Conservation (phyloP, 306 rosid genomes). For the Rubus parviflorus region DNA sequence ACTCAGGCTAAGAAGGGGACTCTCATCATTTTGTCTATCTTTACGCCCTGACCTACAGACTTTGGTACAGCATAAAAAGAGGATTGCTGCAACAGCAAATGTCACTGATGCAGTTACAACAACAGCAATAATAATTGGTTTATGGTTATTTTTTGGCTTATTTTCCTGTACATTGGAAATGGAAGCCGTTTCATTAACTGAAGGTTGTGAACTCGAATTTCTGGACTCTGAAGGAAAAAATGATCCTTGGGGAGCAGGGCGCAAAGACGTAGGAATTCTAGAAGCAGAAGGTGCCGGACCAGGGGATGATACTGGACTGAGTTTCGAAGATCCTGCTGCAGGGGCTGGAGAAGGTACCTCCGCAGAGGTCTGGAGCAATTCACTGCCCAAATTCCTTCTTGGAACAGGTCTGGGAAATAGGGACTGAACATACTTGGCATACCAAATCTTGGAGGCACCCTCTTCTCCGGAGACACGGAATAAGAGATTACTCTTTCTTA, state of each 20-base stretch:
- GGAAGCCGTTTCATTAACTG: conserved; percentile 29
- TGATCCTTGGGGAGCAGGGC: conserved; percentile 10
- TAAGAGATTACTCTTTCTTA: conserved; percentile 42
- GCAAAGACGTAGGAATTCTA: conserved; percentile 13
- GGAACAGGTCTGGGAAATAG: conserved; percentile 39
- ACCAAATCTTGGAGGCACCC: conserved; percentile 46
- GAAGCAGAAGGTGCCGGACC: conserved; percentile 27
- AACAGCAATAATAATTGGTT: conserved; percentile 43
- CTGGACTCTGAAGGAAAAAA: conserved; percentile 16
- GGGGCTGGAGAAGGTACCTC: conserved; percentile 31
- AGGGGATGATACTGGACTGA: conserved; percentile 35
- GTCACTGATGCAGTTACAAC: conserved; percentile 59
- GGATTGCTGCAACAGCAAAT: conserved; percentile 49
- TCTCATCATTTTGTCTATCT: conserved; percentile 62
- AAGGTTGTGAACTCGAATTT: conserved; percentile 9
- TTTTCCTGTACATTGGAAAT: conserved; percentile 23
- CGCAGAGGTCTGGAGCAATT: conserved; percentile 27
- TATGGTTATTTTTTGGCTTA: conserved; percentile 22
- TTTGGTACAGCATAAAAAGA: conserved; percentile 54
- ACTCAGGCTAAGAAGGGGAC: conserved; percentile 85
- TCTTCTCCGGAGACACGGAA: conserved; percentile 52
- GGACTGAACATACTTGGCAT: conserved; percentile 34
- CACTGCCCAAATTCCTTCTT: conserved; percentile 59
- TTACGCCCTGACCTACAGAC: conserved; percentile 36
- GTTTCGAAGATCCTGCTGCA: conserved; percentile 29